Evolutionary conservation across 2,329 filamentous ascomycete species (phyloP), one percentile per base, ranked within the genome.

Genomic region (Ceratocystis cubensis): DNA sequence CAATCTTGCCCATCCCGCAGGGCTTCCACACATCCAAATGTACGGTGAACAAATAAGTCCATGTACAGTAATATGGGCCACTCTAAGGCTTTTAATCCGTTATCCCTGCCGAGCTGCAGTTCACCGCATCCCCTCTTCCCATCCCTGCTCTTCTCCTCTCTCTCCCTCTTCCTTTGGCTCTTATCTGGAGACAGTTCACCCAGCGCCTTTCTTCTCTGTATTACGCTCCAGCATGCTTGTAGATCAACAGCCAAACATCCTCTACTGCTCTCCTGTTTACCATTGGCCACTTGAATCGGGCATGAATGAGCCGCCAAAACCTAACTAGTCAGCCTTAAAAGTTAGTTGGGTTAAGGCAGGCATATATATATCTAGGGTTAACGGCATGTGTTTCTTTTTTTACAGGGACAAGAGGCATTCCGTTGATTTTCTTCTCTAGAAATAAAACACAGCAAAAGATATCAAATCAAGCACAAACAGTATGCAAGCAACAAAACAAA

Each of bases 391-490:
- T n/a, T 30, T 33, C 8, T 37, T 33, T 37, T 10, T 41, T 41
- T 4, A 41, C 8, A 13, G 13, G 20, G 20, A 56, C 17, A 30
- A 33, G 53, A 50, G 53, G 53, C 53, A 57, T 57, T 30, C 53
- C 53, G 53, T 30, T 57, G 53, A 57, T 57, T 57, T 57, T 28
- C 25, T 28, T 57, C 53, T 57, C 53, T 57, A 57, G 15, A 57
- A 57, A 57, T 17, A 57, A 57, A 57, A 57, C 53, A 57, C 53
- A 57, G 53, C 53, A 57, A 30, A 57, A 57, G 53, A 57, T 57
- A 57, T 57, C 53, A 57, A 30, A 22, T 57, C 53, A 57, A 30
- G 53, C 28, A 57, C 25, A 57, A 57, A 30, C 53, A 57, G 28
- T 28, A 57, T 57, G 53, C 53, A 57, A 30, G 53, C 25, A 57